These are phyloP conservation scores for Jamesozyma spencerorum DNA, from an alignment of 805 yeast genomes.

Conservation along the genomic window DNA sequence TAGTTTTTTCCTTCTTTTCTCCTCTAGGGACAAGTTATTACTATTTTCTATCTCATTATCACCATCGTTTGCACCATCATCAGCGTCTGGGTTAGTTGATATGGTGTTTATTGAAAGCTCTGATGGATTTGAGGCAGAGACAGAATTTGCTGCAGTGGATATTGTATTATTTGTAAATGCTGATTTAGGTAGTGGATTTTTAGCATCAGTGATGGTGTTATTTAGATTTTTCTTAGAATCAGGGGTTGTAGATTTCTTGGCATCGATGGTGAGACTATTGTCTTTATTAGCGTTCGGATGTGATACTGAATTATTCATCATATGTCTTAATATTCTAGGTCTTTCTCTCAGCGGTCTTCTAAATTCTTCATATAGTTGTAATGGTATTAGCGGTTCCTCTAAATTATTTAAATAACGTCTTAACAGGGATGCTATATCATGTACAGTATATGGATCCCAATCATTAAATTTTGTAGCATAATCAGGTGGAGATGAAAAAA, in stretches of 20 bases:
- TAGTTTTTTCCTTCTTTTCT: conserved; percentile 32
- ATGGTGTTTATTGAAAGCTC: not conserved
- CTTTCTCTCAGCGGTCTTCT: conserved; percentile 65
- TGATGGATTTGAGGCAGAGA: not conserved
- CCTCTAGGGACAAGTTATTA: conserved; percentile 9
- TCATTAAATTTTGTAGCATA: conserved; percentile 71
- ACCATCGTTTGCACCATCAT: conserved; percentile 8
- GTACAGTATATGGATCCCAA: conserved; percentile 93
- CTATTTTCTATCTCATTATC: conserved; percentile 12
- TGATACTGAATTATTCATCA: conserved; percentile 37
- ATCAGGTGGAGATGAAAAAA: conserved; percentile 79
- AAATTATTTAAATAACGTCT: conserved; percentile 78
- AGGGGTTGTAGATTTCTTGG: not conserved
- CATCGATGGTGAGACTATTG: conserved; percentile 9
- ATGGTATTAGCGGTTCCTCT: conserved; percentile 87
- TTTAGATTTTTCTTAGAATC: not conserved
- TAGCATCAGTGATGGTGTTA: not conserved
- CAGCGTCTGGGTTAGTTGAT: not conserved
- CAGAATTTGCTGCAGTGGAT: not conserved
- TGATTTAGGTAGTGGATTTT: not conserved
- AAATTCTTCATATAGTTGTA: conserved; percentile 64
- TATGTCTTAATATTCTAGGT: conserved; percentile 57
- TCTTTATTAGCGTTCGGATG: conserved; percentile 31
- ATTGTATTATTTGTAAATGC: not conserved
- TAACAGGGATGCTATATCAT: conserved; percentile 88